phyloP scores from a whole-genome alignment of 129 eudicot genomes.

The Chrysanthemum seticuspe region DNA sequence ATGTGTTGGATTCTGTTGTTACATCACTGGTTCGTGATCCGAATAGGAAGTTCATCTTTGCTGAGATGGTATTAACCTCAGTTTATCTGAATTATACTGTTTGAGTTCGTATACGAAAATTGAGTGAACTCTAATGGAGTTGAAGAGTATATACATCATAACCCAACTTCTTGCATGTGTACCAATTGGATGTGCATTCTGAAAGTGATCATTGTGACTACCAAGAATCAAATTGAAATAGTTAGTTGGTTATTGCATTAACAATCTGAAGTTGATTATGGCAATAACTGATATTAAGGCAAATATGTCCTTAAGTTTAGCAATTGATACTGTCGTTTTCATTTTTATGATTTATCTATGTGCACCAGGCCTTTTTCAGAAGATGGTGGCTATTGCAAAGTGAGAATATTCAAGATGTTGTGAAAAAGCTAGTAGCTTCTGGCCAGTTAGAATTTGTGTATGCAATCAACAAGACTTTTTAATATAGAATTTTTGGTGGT shows the following conservation, averaged over 20 bases:
- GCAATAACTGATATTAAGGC: no score
- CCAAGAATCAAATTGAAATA: no score
- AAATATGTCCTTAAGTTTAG: no score
- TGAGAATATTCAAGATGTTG: conserved; percentile 41
- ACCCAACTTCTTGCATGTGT: neutral
- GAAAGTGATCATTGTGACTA: neutral
- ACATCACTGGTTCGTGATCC: conserved; percentile 71
- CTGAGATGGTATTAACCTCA: conserved; percentile 67
- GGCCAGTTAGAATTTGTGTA: conserved; percentile 95
- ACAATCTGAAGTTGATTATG: no score
- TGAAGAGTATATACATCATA: neutral
- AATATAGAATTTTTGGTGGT: neutral
- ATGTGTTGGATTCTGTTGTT: conserved; percentile 79
- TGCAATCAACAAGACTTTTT: conserved; percentile 15
- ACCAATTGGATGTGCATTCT: neutral
- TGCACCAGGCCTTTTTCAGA: conserved; percentile 71
- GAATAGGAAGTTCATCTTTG: conserved; percentile 83
- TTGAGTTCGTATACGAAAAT: neutral
- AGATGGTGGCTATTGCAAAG: conserved; percentile 90
- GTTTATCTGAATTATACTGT: neutral
- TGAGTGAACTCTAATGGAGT: neutral
- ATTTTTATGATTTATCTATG: neutral
- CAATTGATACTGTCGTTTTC: neutral
- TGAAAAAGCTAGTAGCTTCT: conserved; percentile 61
- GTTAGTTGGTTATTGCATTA: neutral